Evolutionary conservation across 305 asterid species (phyloP).

Genomic region (Nicotiana rustica): DNA sequence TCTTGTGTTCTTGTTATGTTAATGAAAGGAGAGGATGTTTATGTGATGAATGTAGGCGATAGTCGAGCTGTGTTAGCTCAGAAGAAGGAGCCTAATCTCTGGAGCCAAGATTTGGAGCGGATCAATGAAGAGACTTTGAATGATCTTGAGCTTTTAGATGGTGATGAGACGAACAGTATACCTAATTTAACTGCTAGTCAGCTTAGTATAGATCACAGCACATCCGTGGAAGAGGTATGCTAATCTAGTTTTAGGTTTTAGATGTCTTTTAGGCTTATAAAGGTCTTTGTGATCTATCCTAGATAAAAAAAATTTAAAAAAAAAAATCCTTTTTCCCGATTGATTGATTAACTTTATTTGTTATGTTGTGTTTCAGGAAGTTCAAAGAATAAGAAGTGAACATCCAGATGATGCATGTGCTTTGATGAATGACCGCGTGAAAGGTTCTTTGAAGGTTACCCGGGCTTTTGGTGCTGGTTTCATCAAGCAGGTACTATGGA

Average conservation of each 20-base stretch:
- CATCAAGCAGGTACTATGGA: constrained; percentile 79
- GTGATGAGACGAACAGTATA: constrained; percentile 46
- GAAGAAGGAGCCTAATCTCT: constrained; percentile 75
- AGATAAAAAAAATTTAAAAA: too few relatives aligned
- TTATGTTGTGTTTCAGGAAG: constrained; percentile 59
- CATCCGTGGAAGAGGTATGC: constrained; percentile 77
- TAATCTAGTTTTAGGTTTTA: neutral
- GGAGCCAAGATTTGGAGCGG: constrained; percentile 95
- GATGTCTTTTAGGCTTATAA: neutral
- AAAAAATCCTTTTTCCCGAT: neutral
- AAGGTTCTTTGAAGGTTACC: constrained; percentile 93
- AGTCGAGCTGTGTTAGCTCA: constrained; percentile 87
- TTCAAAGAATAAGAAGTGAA: constrained; percentile 70
- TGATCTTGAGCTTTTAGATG: constrained; percentile 73
- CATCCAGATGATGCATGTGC: constrained; percentile 86
- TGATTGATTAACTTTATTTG: neutral
- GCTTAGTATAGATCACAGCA: constrained; percentile 88
- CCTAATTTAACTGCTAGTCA: constrained; percentile 76
- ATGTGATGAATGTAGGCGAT: constrained; percentile 94
- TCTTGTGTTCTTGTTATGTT: constrained; percentile 92
- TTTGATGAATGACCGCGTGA: constrained; percentile 78
- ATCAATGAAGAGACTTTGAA: constrained; percentile 81
- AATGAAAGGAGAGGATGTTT: constrained; percentile 93
- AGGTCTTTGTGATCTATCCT: neutral
- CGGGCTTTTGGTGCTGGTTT: constrained; percentile 99